Percentiles rank a stretch among this genome's conserved stretches.
Conservation (phyloP, 345 rosid genomes). For the Theobroma cacao region DNA sequence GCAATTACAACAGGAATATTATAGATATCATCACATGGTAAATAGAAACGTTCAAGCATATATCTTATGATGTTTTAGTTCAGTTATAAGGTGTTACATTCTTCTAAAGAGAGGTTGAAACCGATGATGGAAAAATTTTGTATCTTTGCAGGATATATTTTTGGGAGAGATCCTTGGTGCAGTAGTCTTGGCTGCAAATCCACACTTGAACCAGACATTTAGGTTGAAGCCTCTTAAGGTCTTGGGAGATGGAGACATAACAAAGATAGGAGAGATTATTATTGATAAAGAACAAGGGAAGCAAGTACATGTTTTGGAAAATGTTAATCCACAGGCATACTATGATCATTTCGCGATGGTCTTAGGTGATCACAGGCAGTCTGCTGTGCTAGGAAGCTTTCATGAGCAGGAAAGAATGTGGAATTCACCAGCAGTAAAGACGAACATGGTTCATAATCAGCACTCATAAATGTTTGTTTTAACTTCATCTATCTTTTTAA, state of each 20-base stretch:
- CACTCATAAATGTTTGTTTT: not conserved
- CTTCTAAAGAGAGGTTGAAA: not conserved
- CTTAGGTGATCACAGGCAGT: conserved; percentile 14
- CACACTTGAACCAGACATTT: conserved; percentile 11
- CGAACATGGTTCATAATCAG: not conserved
- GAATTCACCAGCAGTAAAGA: not conserved
- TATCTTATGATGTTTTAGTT: not conserved
- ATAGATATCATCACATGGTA: conserved; percentile 71
- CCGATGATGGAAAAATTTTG: not conserved
- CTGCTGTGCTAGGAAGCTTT: conserved; percentile 27
- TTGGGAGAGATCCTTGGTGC: conserved; percentile 87
- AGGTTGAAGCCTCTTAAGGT: conserved; percentile 13
- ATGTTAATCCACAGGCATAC: conserved; percentile 14
- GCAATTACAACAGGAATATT: conserved; percentile 40
- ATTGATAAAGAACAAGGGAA: conserved; percentile 27
- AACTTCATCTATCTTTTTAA: no score
- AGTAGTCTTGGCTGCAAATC: conserved; percentile 20
- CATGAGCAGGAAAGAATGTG: conserved; percentile 17
- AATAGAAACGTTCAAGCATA: not conserved
- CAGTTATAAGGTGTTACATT: not conserved
- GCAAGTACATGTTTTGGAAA: conserved; percentile 18
- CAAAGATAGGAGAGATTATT: conserved; percentile 9
- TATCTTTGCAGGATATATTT: conserved; percentile 60
- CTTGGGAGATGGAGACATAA: conserved; percentile 18
- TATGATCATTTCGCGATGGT: conserved; percentile 12